These are phyloP conservation scores for Scedosporium dehoogii DNA, from an alignment of 2,329 filamentous ascomycete species.

Conservation along the genomic window DNA sequence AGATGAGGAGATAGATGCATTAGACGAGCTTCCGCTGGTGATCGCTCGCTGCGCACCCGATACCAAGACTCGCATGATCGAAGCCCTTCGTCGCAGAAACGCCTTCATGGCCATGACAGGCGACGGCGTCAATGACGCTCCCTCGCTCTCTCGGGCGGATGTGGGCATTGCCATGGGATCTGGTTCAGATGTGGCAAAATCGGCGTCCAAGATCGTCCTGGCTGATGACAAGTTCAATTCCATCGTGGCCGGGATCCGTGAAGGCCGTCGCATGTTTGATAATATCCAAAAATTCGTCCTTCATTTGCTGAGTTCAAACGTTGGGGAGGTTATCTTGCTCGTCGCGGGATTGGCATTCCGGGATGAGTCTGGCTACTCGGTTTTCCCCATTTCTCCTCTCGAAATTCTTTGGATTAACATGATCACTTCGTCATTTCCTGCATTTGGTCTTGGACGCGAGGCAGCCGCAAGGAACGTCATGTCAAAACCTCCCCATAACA, in stretches of 20 bases:
- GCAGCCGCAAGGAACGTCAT: slow-evolving; percentile 67
- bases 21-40: slow-evolving; percentile 68
- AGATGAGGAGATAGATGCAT: slow-evolving; percentile 63
- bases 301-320: slow-evolving; percentile 70
- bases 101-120: slow-evolving; percentile 81
- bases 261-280: slow-evolving; percentile 77
- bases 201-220: slow-evolving; percentile 70
- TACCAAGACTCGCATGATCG: slow-evolving; percentile 87
- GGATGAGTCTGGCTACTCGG: slow-evolving; percentile 59
- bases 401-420: slow-evolving; percentile 94
- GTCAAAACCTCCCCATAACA: slow-evolving; percentile 66
- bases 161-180: slow-evolving; percentile 89
- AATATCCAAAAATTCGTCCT: slow-evolving; percentile 85
- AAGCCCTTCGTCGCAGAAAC: slow-evolving; percentile 67
- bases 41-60: slow-evolving; percentile 76
- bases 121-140: slow-evolving; percentile 80
- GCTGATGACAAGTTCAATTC: slow-evolving; percentile 85
- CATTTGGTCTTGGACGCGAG: slow-evolving; percentile 81
- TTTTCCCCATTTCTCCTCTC: slow-evolving; percentile 77
- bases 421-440: slow-evolving; percentile 78
- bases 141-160: slow-evolving; percentile 69
- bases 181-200: slow-evolving; percentile 78
- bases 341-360: slow-evolving; percentile 77
- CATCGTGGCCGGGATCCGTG: slow-evolving; percentile 73
- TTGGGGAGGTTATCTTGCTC: slow-evolving; percentile 72